phyloP scores from a whole-genome alignment of 768 basidiomycete genomes.

The Clathrus columnatus region DNA sequence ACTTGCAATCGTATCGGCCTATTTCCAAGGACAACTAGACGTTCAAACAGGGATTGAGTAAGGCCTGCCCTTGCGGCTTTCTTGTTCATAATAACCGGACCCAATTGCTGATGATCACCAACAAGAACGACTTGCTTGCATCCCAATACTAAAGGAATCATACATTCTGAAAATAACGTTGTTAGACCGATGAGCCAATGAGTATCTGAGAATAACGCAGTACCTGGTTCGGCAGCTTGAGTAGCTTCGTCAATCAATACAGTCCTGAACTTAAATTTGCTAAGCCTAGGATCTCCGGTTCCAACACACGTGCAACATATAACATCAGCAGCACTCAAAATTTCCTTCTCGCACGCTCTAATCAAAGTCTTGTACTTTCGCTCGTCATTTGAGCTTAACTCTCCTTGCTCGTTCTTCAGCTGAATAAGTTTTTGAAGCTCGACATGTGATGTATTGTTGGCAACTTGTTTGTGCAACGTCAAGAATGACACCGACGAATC shows the following conservation, averaged over 20 bases:
- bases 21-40: conserved; percentile 90
- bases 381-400: conserved; percentile 93
- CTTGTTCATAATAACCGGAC: conserved; percentile 99
- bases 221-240: conserved; percentile 94
- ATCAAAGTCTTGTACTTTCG: conserved; percentile 96
- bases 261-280: conserved; percentile 96
- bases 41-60: conserved; percentile 96
- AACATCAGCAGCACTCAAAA: conserved; percentile 88
- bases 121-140: conserved; percentile 98
- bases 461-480: conserved; percentile 94
- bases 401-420: conserved; percentile 95
- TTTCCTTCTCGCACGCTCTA: conserved; percentile 95
- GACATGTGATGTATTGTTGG: conserved; percentile 90
- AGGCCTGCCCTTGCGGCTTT: conserved; percentile 98
- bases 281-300: conserved; percentile 90
- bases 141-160: conserved; percentile 97
- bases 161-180: conserved; percentile 61
- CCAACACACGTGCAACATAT: conserved; percentile 99
- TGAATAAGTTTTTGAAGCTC: conserved; percentile 98
- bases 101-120: conserved; percentile 94
- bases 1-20: conserved; percentile 97
- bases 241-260: conserved; percentile 98
- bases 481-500: conserved; percentile 93
- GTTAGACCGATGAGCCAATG: background rate
- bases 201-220: background rate